Evolutionary conservation across 129 eudicot genomes (phyloP).

Genomic region (Centaurea solstitialis): DNA sequence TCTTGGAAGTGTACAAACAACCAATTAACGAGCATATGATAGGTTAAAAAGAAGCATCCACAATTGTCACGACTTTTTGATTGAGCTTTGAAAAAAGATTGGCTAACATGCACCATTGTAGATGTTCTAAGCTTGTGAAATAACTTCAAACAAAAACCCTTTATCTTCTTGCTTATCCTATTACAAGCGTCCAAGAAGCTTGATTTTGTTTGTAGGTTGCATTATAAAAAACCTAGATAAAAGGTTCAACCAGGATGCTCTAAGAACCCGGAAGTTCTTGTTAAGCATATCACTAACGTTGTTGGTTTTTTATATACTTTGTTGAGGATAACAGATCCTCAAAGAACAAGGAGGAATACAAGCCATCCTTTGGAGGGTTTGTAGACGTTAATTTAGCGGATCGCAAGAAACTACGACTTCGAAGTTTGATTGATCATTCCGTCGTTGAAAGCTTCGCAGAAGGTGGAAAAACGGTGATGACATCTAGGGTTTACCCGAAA

Average conservation of each 20-base stretch:
- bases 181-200: too few relatives aligned
- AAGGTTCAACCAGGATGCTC: background rate
- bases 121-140: too few relatives aligned
- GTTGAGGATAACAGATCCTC: conserved; percentile 54
- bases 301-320: background rate
- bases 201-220: too few relatives aligned
- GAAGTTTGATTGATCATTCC: conserved; percentile 80
- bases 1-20: background rate
- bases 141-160: too few relatives aligned
- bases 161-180: too few relatives aligned
- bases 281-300: background rate
- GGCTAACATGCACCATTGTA: too few relatives aligned
- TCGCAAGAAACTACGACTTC: conserved; percentile 54
- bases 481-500: conserved; percentile 72
- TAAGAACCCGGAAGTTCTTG: background rate
- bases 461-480: conserved; percentile 61
- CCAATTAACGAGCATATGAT: background rate
- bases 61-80: too few relatives aligned
- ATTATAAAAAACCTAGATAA: too few relatives aligned
- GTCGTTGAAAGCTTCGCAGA: conserved; percentile 79
- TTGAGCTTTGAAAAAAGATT: too few relatives aligned
- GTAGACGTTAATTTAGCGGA: conserved; percentile 54
- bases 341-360: conserved; percentile 27
- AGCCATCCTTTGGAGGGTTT: conserved; percentile 76
- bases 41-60: background rate